These are phyloP conservation scores for Haplosporangium gracile DNA, from an alignment of 192 early-diverging fungal genomes.

Conservation along the genomic window DNA sequence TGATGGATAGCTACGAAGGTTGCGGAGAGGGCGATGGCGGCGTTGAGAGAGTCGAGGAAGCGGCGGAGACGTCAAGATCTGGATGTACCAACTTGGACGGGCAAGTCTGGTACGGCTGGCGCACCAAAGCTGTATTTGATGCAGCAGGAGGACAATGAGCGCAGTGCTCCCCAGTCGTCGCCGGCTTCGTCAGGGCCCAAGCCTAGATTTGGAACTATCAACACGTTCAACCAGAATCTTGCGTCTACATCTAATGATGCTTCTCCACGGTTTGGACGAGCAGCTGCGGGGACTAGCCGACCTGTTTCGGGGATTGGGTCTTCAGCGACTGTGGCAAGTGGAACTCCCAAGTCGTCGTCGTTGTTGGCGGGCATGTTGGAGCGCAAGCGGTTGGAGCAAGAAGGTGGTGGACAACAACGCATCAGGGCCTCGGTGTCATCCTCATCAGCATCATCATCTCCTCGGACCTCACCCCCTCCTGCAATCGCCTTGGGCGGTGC, in stretches of 20 bases:
- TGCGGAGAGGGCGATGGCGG: slow-evolving; percentile 82
- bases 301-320: slow-evolving; percentile 29
- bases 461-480: slow-evolving; percentile 6
- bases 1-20: slow-evolving; percentile 73
- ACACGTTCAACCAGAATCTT: slow-evolving; percentile 39
- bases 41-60: slow-evolving; percentile 80
- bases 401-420: background rate
- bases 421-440: background rate
- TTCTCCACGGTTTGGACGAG: slow-evolving; percentile 13
- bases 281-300: background rate
- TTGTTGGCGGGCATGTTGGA: slow-evolving; percentile 58
- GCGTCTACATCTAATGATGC: background rate
- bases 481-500: background rate
- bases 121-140: slow-evolving; percentile 44
- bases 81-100: slow-evolving; percentile 93
- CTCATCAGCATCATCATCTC: background rate
- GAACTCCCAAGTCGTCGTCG: slow-evolving; percentile 42
- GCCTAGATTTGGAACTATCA: slow-evolving; percentile 49
- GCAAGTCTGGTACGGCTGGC: slow-evolving; percentile 76
- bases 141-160: slow-evolving; percentile 49
- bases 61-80: slow-evolving; percentile 71
- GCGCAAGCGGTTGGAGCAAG: slow-evolving; percentile 56
- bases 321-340: background rate
- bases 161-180: background rate
- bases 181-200: slow-evolving; percentile 21